Base-by-base conservation (phyloP, 2,329 filamentous ascomycete genomes). In the Venturia oleaginea region DNA sequence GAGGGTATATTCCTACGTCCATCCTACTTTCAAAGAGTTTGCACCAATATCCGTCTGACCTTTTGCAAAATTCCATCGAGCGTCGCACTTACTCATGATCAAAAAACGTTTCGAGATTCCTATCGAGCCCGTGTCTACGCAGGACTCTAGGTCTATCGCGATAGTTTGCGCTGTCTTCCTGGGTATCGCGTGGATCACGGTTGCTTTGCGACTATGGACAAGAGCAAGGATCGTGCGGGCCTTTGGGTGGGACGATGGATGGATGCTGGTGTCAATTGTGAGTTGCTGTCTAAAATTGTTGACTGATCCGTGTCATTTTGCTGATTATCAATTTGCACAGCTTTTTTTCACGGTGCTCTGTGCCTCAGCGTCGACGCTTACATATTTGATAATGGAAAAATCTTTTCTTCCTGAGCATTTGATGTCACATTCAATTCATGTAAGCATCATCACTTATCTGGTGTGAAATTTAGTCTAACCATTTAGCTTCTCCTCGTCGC, bases 231-330 rank as follows among this genome's bases (percentile, higher is more conserved):
- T 62, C 13, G 24, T 51, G 27, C n/a, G 34, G 27, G 48, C 61
- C 13, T 7, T 78, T 63, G 77, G 78, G 3, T 78, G 76, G 75
- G 78, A 80, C 63, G 78, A 80, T 68, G 70, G 69, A 17, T 70
- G 72, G 2, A 76, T 79, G 71, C 66, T 78, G 5, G 59, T 77
- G 17, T 73, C 78, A 10, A 69, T 70, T 32, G 76, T 78, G 69
- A 61, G 59, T 42, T 11, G 17, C 7, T n/a, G 2, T n/a, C 38
- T 13, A 19, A 61, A 65, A 73, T 15, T 75, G 72, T 59, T 71
- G 72, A 5, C 60, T 72, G 0, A 76, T 70, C 61, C 73, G 71
- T 37, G 57, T 68, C 59, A 37, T 4, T 3, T 17, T 61, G 32
- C 30, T 37, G 19, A 38, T 61, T 19, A 37, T 10, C 37, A 15